These are phyloP conservation scores for Dillenia suffruticosa DNA, from an alignment of 164 flowering plant species.

Conservation along the genomic window DNA sequence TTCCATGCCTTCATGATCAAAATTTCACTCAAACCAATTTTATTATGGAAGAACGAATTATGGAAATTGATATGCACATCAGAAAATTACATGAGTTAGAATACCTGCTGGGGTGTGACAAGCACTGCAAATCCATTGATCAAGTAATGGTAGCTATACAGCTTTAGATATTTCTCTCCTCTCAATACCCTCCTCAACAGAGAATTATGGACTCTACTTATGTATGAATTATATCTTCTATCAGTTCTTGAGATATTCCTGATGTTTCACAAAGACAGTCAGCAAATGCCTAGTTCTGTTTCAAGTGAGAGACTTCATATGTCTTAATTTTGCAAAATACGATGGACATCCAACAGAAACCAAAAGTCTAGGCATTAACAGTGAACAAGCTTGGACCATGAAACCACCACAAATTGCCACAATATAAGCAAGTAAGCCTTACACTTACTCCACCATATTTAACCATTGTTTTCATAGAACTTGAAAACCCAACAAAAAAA, in stretches of 20 bases:
- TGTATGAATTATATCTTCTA: conserved; percentile 34
- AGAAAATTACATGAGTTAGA: background rate
- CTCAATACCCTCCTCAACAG: conserved; percentile 59
- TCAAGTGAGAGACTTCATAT: background rate
- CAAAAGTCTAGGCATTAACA: background rate
- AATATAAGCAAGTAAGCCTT: background rate
- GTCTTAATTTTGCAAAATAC: no score
- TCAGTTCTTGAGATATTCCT: conserved; percentile 58
- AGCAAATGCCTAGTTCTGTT: background rate
- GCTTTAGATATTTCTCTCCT: conserved; percentile 86
- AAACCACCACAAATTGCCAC: background rate
- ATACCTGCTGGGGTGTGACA: conserved; percentile 84
- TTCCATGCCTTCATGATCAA: conserved; percentile 58
- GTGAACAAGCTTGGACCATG: background rate
- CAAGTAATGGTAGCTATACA: conserved; percentile 92
- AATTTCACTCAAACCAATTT: background rate
- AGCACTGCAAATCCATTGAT: conserved; percentile 94
- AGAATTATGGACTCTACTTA: conserved; percentile 70
- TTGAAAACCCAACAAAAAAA: background rate
- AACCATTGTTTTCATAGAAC: background rate
- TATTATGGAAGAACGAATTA: background rate
- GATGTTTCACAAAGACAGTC: conserved; percentile 1
- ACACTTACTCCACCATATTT: background rate
- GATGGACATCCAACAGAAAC: background rate
- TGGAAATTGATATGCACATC: background rate